phyloP scores from a whole-genome alignment of 2,329 filamentous ascomycete genomes.

The Sclerotinia trifoliorum region DNA sequence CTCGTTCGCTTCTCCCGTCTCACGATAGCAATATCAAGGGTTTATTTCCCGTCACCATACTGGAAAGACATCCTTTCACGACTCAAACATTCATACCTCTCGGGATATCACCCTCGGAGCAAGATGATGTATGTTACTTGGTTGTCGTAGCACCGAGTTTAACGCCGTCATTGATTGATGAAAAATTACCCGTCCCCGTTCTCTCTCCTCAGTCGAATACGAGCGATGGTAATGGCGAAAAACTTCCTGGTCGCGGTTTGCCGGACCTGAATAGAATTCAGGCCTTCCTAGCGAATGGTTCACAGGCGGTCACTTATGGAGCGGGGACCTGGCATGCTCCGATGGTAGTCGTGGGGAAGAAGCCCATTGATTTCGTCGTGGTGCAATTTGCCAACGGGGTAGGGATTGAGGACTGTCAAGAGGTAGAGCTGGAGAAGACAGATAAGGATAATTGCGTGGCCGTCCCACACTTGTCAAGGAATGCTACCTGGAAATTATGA shows the following conservation, averaged over 20 bases:
- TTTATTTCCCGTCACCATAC: conserved; percentile 65
- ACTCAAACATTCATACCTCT: conserved; percentile 90
- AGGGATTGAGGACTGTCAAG: conserved; percentile 81
- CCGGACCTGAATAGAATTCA: conserved; percentile 70
- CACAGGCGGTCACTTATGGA: conserved; percentile 87
- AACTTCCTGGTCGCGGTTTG: conserved; percentile 42
- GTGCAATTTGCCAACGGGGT: conserved; percentile 87
- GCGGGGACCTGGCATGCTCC: conserved; percentile 93
- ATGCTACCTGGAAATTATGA: conserved; percentile 25
- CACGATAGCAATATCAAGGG: conserved; percentile 30
- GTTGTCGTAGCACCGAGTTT: conserved; percentile 85
- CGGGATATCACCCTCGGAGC: conserved; percentile 49
- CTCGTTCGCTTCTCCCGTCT: conserved; percentile 52
- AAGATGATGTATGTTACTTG: conserved; percentile 61
- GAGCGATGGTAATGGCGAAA: conserved; percentile 7
- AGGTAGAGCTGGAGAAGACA: conserved; percentile 49
- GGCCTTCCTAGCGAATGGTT: conserved; percentile 75
- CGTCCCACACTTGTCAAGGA: conserved; percentile 26
- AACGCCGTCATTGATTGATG: conserved; percentile 44
- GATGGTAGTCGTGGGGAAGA: conserved; percentile 79
- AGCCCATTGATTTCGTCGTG: conserved; percentile 80
- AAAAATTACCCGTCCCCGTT: conserved; percentile 46
- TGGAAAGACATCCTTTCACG: conserved; percentile 92
- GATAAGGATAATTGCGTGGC: conserved; percentile 27
- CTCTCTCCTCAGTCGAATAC: conserved; percentile 27